Conservation (phyloP, 2,329 filamentous ascomycete genomes). For the Emericellopsis cladophorae region DNA sequence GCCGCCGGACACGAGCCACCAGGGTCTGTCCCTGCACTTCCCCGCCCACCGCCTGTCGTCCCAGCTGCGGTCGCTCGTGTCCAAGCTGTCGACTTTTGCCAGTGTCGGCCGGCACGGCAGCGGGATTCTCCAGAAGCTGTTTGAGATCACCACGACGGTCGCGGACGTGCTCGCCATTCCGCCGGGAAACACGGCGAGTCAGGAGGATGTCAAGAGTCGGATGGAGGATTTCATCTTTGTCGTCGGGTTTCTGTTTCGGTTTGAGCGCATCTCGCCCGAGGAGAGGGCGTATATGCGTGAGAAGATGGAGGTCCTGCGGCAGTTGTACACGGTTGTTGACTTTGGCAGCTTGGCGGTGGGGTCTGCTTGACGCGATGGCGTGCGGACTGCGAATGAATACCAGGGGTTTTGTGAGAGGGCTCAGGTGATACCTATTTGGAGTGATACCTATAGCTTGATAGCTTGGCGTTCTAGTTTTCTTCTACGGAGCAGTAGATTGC, state of each 20-base stretch:
- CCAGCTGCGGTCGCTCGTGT: conserved; percentile 23
- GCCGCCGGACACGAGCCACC: conserved; percentile 16
- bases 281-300: conserved; percentile 26
- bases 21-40: conserved; percentile 24
- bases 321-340: conserved; percentile 10
- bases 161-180: conserved; percentile 44
- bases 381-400: too few species aligned
- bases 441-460: too few species aligned
- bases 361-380: neutral
- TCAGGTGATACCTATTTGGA: too few species aligned
- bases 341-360: neutral
- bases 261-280: conserved; percentile 31
- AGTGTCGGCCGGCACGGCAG: conserved; percentile 42
- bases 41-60: conserved; percentile 22
- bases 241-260: conserved; percentile 34
- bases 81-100: conserved; percentile 18
- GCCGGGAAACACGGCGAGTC: conserved; percentile 19
- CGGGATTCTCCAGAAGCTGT: conserved; percentile 44
- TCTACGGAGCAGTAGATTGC: too few species aligned
- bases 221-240: conserved; percentile 42
- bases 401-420: too few species aligned
- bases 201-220: conserved; percentile 26
- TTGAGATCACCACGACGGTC: conserved; percentile 47
- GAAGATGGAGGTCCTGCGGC: conserved; percentile 21
- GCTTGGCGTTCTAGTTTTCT: too few species aligned